Conservation (phyloP, 2,329 filamentous ascomycete species). For the Trichoderma sp. region DNA sequence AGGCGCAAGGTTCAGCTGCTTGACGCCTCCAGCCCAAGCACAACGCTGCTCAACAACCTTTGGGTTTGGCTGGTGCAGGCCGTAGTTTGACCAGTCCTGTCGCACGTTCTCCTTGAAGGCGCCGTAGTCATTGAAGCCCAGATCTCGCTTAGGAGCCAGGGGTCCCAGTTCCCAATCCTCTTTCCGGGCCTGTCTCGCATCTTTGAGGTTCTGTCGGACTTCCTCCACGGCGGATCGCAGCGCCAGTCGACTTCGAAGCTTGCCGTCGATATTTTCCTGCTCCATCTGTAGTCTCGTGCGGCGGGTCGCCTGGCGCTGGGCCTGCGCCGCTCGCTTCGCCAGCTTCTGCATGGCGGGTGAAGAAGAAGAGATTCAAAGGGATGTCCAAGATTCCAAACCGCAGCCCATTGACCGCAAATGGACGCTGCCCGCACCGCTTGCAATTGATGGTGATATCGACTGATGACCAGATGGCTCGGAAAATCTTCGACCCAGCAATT, state of each 20-base stretch:
- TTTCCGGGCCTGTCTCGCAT: conserved; percentile 52
- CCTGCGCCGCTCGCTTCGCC: conserved; percentile 62
- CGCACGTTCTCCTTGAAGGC: conserved; percentile 44
- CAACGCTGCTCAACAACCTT: conserved; percentile 44
- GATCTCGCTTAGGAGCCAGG: conserved; percentile 72
- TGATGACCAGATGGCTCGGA: conserved; percentile 12
- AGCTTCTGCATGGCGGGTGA: conserved; percentile 64
- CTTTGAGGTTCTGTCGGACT: conserved; percentile 36
- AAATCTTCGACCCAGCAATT: conserved; percentile 14
- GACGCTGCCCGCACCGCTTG: conserved; percentile 10
- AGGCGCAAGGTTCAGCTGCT: conserved; percentile 59
- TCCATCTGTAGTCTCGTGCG: conserved; percentile 42
- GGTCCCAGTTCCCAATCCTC: conserved; percentile 80
- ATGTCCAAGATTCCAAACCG: not conserved
- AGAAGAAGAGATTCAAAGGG: not conserved
- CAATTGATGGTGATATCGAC: not conserved
- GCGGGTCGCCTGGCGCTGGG: conserved; percentile 61
- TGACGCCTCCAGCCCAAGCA: conserved; percentile 55
- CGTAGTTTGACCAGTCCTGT: conserved; percentile 36
- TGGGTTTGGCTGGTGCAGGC: conserved; percentile 30
- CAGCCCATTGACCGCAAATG: conserved; percentile 18
- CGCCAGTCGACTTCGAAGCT: conserved; percentile 34
- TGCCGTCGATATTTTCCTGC: conserved; percentile 30
- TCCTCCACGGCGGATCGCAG: conserved; percentile 34
- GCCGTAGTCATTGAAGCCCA: conserved; percentile 63